These are phyloP conservation scores for Whalleya microplaca DNA, from an alignment of 2,329 filamentous ascomycete genomes.

Conservation along the genomic window DNA sequence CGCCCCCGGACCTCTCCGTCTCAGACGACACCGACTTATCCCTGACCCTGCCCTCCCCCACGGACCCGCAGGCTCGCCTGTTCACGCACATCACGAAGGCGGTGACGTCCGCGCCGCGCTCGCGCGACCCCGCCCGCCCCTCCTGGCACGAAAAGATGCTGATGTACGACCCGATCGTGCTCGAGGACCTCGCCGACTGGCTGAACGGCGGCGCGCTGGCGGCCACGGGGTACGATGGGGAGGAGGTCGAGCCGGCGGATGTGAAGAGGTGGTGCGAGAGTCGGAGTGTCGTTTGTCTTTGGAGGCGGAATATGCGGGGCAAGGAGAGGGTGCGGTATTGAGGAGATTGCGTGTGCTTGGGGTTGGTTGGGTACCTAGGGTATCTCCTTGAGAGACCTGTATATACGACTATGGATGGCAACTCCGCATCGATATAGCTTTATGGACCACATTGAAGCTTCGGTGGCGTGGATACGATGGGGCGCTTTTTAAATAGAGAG, in stretches of 20 bases:
- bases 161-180: constrained; percentile 85
- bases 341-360: neutral
- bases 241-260: constrained; percentile 66
- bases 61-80: constrained; percentile 47
- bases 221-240: constrained; percentile 65
- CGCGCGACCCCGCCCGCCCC: constrained; percentile 53
- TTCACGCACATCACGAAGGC: constrained; percentile 60
- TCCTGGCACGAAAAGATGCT: constrained; percentile 94
- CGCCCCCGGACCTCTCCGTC: constrained; percentile 46
- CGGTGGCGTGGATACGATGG: no score
- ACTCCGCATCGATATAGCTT: no score
- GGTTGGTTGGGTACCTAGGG: no score
- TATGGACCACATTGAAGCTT: no score
- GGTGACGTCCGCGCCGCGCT: constrained; percentile 54
- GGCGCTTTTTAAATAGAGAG: no score
- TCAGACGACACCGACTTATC: constrained; percentile 49
- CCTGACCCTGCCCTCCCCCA: constrained; percentile 47
- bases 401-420: no score
- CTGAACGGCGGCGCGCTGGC: constrained; percentile 73
- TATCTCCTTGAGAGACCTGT: no score
- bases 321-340: constrained; percentile 56
- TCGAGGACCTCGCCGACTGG: constrained; percentile 85
- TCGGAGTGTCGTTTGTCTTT: constrained; percentile 82
- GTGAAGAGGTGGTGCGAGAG: constrained; percentile 91
- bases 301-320: constrained; percentile 60